A percentile compares a stretch with the other conserved stretches of the same genome.
Conservation (phyloP, 2,329 filamentous ascomycete genomes). For the Huntiella decipiens region DNA sequence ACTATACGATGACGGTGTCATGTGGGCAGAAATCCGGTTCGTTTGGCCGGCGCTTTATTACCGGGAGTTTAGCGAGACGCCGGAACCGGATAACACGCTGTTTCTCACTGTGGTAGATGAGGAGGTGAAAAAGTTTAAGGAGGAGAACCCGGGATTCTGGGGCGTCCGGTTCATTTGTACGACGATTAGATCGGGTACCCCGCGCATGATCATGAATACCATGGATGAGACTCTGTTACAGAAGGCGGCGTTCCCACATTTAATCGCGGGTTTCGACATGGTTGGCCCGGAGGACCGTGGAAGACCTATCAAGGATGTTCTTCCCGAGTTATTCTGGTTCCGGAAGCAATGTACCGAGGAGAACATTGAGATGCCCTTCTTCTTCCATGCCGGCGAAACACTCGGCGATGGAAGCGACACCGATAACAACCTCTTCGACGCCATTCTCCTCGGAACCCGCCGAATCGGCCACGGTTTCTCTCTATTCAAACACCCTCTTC, state of each 20-base stretch:
- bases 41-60: constrained; percentile 57
- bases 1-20: constrained; percentile 63
- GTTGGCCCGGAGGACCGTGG: constrained; percentile 76
- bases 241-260: constrained; percentile 58
- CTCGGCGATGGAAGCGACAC: constrained; percentile 55
- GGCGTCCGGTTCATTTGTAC: constrained; percentile 77
- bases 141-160: constrained; percentile 56
- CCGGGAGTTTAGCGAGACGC: constrained; percentile 40
- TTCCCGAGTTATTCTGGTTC: constrained; percentile 87
- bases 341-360: constrained; percentile 63
- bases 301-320: constrained; percentile 52
- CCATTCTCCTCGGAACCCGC: constrained; percentile 66
- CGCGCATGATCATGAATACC: constrained; percentile 48
- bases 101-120: constrained; percentile 59
- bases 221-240: constrained; percentile 79
- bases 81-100: constrained; percentile 47
- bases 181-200: constrained; percentile 42
- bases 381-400: constrained; percentile 86
- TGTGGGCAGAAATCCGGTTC: constrained; percentile 64
- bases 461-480: constrained; percentile 82
- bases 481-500: constrained; percentile 75
- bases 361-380: constrained; percentile 71
- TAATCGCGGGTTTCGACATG: constrained; percentile 75
- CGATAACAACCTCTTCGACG: constrained; percentile 74
- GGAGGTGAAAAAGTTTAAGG: constrained; percentile 58